Evolutionary conservation across 2,329 filamentous ascomycete species (phyloP).

Genomic region (Meredithiella fracta): DNA sequence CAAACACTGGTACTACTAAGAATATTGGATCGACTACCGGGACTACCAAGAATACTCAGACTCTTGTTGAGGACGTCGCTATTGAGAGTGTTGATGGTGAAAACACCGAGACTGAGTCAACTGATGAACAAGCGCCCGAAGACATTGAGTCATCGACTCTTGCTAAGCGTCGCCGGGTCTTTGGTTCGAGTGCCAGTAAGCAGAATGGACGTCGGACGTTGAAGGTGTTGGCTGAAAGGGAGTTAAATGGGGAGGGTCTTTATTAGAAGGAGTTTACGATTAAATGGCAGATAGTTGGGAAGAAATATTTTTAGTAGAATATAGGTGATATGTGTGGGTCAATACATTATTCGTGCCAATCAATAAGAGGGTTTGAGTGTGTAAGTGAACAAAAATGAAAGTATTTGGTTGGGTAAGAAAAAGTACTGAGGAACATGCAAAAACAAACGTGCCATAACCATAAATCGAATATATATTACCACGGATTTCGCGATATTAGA

Average conservation of each 20-base stretch:
- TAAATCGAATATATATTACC: background rate
- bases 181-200: background rate
- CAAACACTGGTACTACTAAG: background rate
- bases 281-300: too few species aligned
- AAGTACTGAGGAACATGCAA: background rate
- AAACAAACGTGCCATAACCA: background rate
- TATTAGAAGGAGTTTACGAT: too few species aligned
- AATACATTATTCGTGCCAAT: background rate
- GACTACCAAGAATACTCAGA: background rate
- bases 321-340: background rate
- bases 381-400: background rate
- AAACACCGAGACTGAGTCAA: background rate
- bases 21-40: background rate
- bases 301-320: too few species aligned
- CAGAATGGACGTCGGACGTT: slow-evolving; percentile 4
- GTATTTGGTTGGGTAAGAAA: background rate
- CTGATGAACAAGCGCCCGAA: background rate
- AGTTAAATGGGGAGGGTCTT: background rate
- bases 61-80: too few species aligned
- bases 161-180: slow-evolving; percentile 8
- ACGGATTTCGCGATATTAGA: background rate
- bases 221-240: background rate
- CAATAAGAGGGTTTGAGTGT: background rate
- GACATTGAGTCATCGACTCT: background rate
- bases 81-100: background rate